Evolutionary conservation across 169 alveolate genomes (phyloP).

Genomic region (Plasmodium knowlesi): DNA sequence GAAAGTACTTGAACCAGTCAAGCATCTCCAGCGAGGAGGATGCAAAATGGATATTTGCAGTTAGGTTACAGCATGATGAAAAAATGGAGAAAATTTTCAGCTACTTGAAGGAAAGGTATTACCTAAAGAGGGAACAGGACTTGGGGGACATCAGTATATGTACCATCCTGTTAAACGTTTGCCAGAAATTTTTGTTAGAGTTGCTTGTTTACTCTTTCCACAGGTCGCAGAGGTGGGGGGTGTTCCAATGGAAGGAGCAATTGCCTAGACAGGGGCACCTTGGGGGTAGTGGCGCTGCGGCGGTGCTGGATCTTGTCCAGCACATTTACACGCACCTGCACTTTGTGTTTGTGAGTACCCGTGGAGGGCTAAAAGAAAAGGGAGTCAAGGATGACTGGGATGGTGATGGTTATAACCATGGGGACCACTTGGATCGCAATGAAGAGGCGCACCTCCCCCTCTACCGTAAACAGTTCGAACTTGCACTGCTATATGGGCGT

Average conservation of each 20-base stretch:
- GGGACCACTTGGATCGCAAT: no score
- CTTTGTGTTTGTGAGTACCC: background rate
- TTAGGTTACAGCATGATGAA: conserved; percentile 1
- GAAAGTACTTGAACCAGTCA: background rate
- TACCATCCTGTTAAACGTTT: conserved; percentile 44
- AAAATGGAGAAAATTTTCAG: conserved; percentile 5
- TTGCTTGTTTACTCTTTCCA: conserved; percentile 1
- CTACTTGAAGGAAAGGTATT: conserved; percentile 31
- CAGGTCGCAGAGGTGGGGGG: background rate
- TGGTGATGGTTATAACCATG: background rate
- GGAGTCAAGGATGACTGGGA: background rate
- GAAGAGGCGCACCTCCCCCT: background rate
- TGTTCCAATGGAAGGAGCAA: no score
- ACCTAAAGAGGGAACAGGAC: conserved; percentile 7
- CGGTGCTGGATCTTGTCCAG: background rate
- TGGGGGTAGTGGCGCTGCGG: background rate
- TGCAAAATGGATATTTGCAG: background rate
- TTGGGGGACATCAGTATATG: conserved; percentile 18
- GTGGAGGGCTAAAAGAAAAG: background rate
- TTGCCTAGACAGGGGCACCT: background rate
- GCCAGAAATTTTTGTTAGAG: conserved; percentile 14
- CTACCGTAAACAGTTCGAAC: background rate
- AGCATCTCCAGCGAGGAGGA: background rate
- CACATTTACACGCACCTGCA: background rate
- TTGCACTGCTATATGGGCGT: background rate